phyloP scores from a whole-genome alignment of 352 stramenopile genomes.

The Globisporangium mamillatum region DNA sequence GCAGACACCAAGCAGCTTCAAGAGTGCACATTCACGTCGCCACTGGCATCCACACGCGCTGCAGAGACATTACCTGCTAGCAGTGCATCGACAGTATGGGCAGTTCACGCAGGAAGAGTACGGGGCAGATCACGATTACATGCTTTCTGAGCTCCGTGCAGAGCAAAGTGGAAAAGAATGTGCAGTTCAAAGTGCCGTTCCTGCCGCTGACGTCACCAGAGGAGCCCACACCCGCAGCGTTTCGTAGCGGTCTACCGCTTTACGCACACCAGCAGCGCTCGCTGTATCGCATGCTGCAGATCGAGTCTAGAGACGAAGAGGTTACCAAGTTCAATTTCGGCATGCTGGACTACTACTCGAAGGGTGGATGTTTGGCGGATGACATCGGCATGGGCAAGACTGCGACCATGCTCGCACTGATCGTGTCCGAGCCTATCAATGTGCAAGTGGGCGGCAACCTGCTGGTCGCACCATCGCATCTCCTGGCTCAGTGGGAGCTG shows the following conservation, averaged over 20 bases:
- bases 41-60: background rate
- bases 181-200: conserved; percentile 83
- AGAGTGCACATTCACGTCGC: background rate
- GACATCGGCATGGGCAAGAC: conserved; percentile 86
- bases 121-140: conserved; percentile 52
- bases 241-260: conserved; percentile 48
- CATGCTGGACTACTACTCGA: conserved; percentile 68
- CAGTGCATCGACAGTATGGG: background rate
- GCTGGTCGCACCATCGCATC: conserved; percentile 73
- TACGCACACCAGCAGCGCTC: conserved; percentile 83
- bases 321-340: conserved; percentile 75
- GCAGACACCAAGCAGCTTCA: background rate
- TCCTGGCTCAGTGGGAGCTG: conserved; percentile 77
- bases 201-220: conserved; percentile 69
- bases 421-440: conserved; percentile 60
- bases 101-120: conserved; percentile 14
- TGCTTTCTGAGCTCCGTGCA: conserved; percentile 41
- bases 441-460: conserved; percentile 51
- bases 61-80: background rate
- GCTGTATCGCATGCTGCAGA: conserved; percentile 81
- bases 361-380: conserved; percentile 68
- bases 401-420: conserved; percentile 74
- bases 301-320: conserved; percentile 63
- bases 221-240: conserved; percentile 52
- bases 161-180: conserved; percentile 43